phyloP scores from a whole-genome alignment of 257 asterid species.

The Solanum piurae region DNA sequence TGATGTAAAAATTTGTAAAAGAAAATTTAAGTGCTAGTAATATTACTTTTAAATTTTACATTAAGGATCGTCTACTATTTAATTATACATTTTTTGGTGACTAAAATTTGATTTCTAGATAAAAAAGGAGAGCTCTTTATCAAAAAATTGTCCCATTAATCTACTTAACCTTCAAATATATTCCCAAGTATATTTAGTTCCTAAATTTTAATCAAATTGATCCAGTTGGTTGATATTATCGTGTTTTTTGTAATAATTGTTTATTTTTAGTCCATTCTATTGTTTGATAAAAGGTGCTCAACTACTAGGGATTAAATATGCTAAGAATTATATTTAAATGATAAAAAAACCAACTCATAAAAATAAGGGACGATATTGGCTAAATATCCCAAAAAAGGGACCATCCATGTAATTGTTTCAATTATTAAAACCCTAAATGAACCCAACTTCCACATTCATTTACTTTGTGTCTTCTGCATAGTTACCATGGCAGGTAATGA shows the following conservation, averaged over 20 bases:
- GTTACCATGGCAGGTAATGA: not conserved
- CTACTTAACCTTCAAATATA: not conserved
- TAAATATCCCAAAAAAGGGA: not conserved
- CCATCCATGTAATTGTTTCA: not conserved
- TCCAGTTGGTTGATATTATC: not conserved
- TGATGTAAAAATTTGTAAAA: not conserved
- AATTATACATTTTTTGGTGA: not conserved
- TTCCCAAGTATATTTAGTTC: not conserved
- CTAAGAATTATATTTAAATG: not conserved
- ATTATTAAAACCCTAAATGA: not conserved
- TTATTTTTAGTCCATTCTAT: not conserved
- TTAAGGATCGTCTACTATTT: not conserved
- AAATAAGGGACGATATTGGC: not conserved
- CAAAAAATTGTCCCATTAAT: not conserved
- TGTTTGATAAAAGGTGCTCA: not conserved
- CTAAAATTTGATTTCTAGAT: not conserved
- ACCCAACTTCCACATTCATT: not conserved
- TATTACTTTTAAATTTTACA: too few species aligned
- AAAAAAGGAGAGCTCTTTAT: not conserved
- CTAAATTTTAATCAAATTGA: not conserved
- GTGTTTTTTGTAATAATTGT: not conserved
- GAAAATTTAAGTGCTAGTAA: not conserved
- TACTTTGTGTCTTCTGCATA: not conserved
- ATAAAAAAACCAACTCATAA: not conserved
- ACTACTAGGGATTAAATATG: not conserved